These are phyloP conservation scores for Galerina sulciceps DNA, from an alignment of 768 basidiomycete species.

Conservation along the genomic window DNA sequence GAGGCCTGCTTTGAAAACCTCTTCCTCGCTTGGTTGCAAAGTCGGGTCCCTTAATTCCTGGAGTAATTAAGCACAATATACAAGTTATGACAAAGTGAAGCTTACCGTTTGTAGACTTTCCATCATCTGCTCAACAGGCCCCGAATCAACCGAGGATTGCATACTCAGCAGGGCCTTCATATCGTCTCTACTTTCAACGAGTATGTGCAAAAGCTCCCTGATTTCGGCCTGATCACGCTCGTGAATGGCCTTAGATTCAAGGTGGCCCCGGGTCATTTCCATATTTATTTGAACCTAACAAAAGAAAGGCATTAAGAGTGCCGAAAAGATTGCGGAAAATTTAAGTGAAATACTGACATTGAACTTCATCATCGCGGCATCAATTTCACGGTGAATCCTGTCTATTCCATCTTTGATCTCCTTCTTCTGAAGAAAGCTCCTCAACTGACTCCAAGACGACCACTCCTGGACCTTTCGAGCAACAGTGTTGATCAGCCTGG, in stretches of 20 bases:
- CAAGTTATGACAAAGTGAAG: background rate
- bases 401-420: conserved; percentile 47
- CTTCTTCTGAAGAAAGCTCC: conserved; percentile 39
- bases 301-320: background rate
- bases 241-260: conserved; percentile 31
- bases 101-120: conserved; percentile 43
- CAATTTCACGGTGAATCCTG: conserved; percentile 40
- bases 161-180: conserved; percentile 36
- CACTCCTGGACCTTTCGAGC: conserved; percentile 37
- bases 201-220: conserved; percentile 35
- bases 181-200: conserved; percentile 37
- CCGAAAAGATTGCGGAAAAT: background rate
- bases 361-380: conserved; percentile 38
- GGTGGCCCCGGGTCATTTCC: conserved; percentile 29
- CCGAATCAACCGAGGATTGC: conserved; percentile 31
- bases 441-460: conserved; percentile 37
- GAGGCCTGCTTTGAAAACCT: conserved; percentile 39
- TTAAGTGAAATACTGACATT: conserved; percentile 28
- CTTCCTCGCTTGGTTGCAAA: conserved; percentile 32
- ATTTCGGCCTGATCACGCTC: conserved; percentile 39
- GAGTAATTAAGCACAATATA: background rate
- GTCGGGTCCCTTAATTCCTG: conserved; percentile 40
- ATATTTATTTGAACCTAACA: conserved; percentile 27
- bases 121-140: conserved; percentile 44
- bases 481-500: conserved; percentile 33